Percentiles rank a stretch among this genome's conserved stretches.
These are phyloP conservation scores for Endogone sp. DNA, from an alignment of 192 early-diverging fungal species.

Conservation along the genomic window DNA sequence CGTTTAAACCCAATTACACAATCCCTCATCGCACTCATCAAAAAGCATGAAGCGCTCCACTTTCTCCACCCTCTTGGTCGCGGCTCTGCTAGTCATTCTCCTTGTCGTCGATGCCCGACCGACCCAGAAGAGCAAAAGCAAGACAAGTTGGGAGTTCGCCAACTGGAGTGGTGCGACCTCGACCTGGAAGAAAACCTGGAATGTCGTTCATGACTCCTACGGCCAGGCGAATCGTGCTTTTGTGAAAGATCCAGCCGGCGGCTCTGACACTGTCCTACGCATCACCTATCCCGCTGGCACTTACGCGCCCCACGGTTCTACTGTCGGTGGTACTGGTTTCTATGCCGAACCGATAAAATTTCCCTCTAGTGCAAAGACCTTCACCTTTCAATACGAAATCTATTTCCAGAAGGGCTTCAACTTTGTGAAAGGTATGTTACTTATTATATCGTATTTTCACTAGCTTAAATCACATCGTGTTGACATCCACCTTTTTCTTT, in stretches of 20 bases:
- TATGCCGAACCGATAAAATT: conserved; percentile 23
- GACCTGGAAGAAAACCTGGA: conserved; percentile 7
- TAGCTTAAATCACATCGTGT: not conserved
- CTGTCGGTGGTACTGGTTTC: conserved; percentile 29
- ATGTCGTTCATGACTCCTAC: not conserved
- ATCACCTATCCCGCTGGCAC: conserved; percentile 27
- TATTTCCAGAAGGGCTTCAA: conserved; percentile 44
- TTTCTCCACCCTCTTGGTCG: not conserved
- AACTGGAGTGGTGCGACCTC: conserved; percentile 9
- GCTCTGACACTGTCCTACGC: conserved; percentile 10
- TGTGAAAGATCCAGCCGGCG: conserved; percentile 21
- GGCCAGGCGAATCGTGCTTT: conserved; percentile 2
- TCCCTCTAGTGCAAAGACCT: not conserved
- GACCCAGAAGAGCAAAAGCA: not conserved
- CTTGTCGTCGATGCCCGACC: not conserved
- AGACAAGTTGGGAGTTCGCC: not conserved
- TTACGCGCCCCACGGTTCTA: conserved; percentile 14
- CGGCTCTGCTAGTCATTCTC: not conserved
- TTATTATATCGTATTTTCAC: not conserved
- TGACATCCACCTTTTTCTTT: not conserved
- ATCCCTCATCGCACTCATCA: not conserved
- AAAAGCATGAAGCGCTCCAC: not conserved
- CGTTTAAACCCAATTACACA: not conserved
- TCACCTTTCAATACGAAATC: conserved; percentile 28
- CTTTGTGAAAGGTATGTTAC: conserved; percentile 37